A percentile compares a stretch with the other conserved stretches of the same genome.
These are phyloP conservation scores for Saccharomyces hybrid DNA, from an alignment of 1,139 yeast species.

Conservation along the genomic window DNA sequence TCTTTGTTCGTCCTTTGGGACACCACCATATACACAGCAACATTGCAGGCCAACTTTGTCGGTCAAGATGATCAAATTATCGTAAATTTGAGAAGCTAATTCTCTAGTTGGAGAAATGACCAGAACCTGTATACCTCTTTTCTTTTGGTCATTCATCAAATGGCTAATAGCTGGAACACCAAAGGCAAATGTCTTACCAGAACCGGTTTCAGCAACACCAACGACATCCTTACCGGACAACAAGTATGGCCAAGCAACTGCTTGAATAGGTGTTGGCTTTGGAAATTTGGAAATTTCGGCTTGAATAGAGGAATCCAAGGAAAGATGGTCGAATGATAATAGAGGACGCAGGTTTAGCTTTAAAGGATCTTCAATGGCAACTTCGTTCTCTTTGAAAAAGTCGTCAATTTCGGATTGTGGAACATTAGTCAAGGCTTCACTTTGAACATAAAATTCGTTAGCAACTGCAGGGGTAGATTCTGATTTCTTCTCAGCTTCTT, in stretches of 20 bases:
- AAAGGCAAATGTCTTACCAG: conserved; percentile 95
- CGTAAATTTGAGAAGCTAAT: conserved; percentile 87
- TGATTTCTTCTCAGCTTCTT: conserved; percentile 7
- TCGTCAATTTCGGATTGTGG: conserved; percentile 52
- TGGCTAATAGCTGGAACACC: conserved; percentile 94
- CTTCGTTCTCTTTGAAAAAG: conserved; percentile 66
- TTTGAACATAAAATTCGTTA: conserved; percentile 20
- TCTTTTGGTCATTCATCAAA: conserved; percentile 33
- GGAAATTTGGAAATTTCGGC: conserved; percentile 60
- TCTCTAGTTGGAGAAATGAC: conserved; percentile 96
- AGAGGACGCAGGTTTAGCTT: conserved; percentile 55
- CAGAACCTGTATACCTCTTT: conserved; percentile 60
- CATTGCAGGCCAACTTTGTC: conserved; percentile 55
- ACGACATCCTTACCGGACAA: conserved; percentile 76
- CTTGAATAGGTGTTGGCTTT: conserved; percentile 92
- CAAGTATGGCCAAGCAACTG: conserved; percentile 94
- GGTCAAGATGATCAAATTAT: conserved; percentile 66
- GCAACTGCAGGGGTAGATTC: conserved; percentile 1
- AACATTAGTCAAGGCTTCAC: conserved; percentile 28
- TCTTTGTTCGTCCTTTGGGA: conserved; percentile 88
- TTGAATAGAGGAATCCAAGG: conserved; percentile 49
- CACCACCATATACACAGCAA: conserved; percentile 95
- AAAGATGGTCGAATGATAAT: conserved; percentile 56
- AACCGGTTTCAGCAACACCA: conserved; percentile 98
- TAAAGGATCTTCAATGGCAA: conserved; percentile 67